These are phyloP conservation scores for Pseudofabraea citricarpa DNA, from an alignment of 2,329 filamentous ascomycete genomes.

Conservation along the genomic window DNA sequence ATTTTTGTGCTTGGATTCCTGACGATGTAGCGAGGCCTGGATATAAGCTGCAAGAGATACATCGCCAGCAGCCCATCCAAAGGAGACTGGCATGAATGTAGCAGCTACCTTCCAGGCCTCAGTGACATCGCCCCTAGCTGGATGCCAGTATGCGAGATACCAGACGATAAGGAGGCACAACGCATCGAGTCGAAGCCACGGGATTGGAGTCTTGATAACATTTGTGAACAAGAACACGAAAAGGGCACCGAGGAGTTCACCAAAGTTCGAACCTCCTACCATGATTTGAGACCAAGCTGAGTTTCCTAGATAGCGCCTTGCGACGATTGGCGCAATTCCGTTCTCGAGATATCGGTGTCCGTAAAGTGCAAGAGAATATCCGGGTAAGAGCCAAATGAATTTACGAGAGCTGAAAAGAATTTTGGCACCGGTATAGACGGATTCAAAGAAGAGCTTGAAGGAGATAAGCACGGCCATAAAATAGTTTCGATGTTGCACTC, in stretches of 20 bases:
- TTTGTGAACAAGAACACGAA: constrained; percentile 45
- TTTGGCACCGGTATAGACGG: constrained; percentile 38
- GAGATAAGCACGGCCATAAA: constrained; percentile 32
- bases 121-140: constrained; percentile 32
- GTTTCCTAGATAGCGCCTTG: constrained; percentile 41
- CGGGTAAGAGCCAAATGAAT: constrained; percentile 45
- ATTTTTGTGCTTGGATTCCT: constrained; percentile 37
- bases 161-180: constrained; percentile 41
- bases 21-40: constrained; percentile 39
- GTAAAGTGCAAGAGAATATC: constrained; percentile 44
- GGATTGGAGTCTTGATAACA: constrained; percentile 42
- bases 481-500: constrained; percentile 32
- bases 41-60: constrained; percentile 46
- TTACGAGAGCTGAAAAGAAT: constrained; percentile 42
- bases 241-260: constrained; percentile 42
- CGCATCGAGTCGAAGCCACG: constrained; percentile 44
- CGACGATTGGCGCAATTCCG: constrained; percentile 39
- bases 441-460: constrained; percentile 40
- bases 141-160: constrained; percentile 43
- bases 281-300: constrained; percentile 46
- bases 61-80: constrained; percentile 48
- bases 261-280: constrained; percentile 45
- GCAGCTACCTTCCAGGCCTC: constrained; percentile 42
- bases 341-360: constrained; percentile 46
- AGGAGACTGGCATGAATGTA: constrained; percentile 41